Evolutionary conservation across 2,329 filamentous ascomycete genomes (phyloP), one percentile per base, ranked within the genome.

Genomic region (Fusarium sp.): DNA sequence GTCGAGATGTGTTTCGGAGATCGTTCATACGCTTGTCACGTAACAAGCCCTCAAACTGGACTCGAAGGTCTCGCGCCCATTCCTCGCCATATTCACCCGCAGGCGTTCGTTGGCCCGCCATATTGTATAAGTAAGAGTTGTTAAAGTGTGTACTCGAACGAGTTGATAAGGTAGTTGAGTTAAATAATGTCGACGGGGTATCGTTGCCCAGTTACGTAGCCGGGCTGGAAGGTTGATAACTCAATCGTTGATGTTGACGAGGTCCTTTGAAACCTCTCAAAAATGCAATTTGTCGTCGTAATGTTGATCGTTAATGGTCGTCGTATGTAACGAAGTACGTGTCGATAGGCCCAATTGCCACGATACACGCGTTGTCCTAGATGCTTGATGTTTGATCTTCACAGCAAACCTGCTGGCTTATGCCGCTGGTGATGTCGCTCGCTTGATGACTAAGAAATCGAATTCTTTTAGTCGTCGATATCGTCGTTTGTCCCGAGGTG

Each of bases 21-120:
- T 94, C 92, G 78, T 93, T 94, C 84, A 97, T 89, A 79, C 94
- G 89, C 84, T 93, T 94, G 61, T 92, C 93, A 79, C 93, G 91
- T 77, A 98, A 86, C 65, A 97, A 84, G 70, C 94, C 91, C 78
- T 97, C 93, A 79, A 98, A 98, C 77, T 93, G 91, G 75, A 91
- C 84, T 53, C 92, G 91, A 75, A 98, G 84, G 63, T 94, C 92
- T 75, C 89, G 86, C 26, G 94, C 93, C 89, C 90, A 93, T 76
- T 88, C 86, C 77, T 94, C 91, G 77, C 91, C 90, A 74, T 88
- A 87, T 9, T 84, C 79, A 67, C 75, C 73, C 70, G 75, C 75
- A 61, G 79, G 77, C 62, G 75, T 77, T 74, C 75, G 74, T 75
- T 77, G 79, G 71, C 79, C 79, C 72, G 79, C 79, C 81, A 83